These are phyloP conservation scores for Suillus fuscotomentosus DNA, from an alignment of 768 basidiomycete species.

Conservation along the genomic window DNA sequence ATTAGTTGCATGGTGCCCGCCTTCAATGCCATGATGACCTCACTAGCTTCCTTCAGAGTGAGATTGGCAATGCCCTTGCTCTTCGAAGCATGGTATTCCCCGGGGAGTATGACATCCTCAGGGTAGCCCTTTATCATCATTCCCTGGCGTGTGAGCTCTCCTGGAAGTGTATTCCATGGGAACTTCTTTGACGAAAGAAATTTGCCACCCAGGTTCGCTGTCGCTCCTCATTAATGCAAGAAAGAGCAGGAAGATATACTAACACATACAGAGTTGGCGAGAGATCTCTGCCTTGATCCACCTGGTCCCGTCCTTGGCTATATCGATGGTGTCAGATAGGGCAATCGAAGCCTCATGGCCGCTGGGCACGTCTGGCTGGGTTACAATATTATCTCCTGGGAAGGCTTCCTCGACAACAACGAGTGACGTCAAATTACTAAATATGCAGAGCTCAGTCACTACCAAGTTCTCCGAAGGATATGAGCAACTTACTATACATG, in stretches of 20 bases:
- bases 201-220: background rate
- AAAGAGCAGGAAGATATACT: background rate
- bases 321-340: background rate
- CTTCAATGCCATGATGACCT: background rate
- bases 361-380: background rate
- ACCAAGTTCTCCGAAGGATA: background rate
- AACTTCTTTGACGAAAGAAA: conserved; percentile 5
- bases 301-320: background rate
- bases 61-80: conserved; percentile 10
- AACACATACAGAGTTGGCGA: background rate
- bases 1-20: background rate
- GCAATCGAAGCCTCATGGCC: background rate
- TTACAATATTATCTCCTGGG: background rate
- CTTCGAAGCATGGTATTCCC: conserved; percentile 7
- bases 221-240: background rate
- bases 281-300: background rate
- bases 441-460: background rate
- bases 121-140: conserved; percentile 2
- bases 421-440: background rate
- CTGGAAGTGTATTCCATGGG: conserved; percentile 8
- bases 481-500: conserved; percentile 2
- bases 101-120: background rate
- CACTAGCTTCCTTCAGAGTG: background rate
- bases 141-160: background rate
- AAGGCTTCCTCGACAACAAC: background rate